These are phyloP conservation scores for Phyllosticta paracitricarpa DNA, from an alignment of 2,329 filamentous ascomycete species.

Conservation along the genomic window DNA sequence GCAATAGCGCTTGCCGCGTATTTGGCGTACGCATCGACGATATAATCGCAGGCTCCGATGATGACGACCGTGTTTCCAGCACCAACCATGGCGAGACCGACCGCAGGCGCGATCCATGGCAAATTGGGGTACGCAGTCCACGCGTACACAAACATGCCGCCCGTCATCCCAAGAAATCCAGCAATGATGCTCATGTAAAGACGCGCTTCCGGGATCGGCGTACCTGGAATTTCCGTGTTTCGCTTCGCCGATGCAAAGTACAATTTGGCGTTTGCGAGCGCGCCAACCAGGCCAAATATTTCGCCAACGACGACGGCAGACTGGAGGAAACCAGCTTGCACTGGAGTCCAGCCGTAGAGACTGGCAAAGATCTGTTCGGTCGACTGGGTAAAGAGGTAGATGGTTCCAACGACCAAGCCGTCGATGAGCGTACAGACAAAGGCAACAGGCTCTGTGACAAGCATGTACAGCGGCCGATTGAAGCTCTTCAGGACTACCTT, in stretches of 20 bases:
- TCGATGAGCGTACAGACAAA: slow-evolving; percentile 40
- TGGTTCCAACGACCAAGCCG: slow-evolving; percentile 36
- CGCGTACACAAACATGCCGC: slow-evolving; percentile 42
- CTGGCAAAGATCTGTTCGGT: slow-evolving; percentile 33
- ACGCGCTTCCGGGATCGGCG: slow-evolving; percentile 31
- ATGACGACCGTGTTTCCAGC: slow-evolving; percentile 41
- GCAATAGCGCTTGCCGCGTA: slow-evolving; percentile 42
- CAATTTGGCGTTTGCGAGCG: slow-evolving; percentile 26
- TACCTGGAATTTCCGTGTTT: slow-evolving; percentile 1
- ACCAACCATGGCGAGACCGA: slow-evolving; percentile 39
- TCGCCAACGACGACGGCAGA: slow-evolving; percentile 37
- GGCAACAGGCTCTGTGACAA: slow-evolving; percentile 41
- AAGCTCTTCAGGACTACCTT: slow-evolving; percentile 23
- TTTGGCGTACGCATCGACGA: slow-evolving; percentile 40
- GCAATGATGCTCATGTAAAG: slow-evolving; percentile 35
- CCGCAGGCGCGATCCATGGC: slow-evolving; percentile 39
- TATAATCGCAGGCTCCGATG: slow-evolving; percentile 37
- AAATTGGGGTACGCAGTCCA: slow-evolving; percentile 37
- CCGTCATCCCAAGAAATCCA: slow-evolving; percentile 37
- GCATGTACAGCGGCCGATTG: slow-evolving; percentile 27
- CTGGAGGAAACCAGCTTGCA: slow-evolving; percentile 37
- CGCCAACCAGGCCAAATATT: slow-evolving; percentile 30
- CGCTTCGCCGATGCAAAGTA: slow-evolving; percentile 32
- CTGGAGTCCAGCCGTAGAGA: slow-evolving; percentile 32
- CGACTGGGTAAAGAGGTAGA: slow-evolving; percentile 42